A percentile compares a stretch with the other conserved stretches of the same genome.
Evolutionary conservation across 768 basidiomycete species (phyloP).

Genomic region (Sutorius australiensis): DNA sequence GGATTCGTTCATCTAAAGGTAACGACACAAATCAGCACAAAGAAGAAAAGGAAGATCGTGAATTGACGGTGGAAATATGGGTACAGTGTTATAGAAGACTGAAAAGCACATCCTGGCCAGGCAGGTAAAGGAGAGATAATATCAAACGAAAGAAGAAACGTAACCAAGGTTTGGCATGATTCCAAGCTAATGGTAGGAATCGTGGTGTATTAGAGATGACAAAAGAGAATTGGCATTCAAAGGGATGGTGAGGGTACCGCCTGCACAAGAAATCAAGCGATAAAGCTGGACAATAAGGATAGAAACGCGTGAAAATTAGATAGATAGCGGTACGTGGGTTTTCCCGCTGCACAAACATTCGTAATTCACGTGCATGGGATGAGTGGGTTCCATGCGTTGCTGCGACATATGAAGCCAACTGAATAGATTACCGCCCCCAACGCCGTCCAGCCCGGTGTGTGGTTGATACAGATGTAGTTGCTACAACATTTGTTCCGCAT

Average conservation of each 20-base stretch:
- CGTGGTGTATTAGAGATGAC: neutral
- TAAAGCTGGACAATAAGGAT: constrained; percentile 28
- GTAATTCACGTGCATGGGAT: constrained; percentile 24
- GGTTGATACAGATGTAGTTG: constrained; percentile 36
- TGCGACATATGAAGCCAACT: constrained; percentile 28
- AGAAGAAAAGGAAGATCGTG: neutral
- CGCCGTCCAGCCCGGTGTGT: constrained; percentile 22
- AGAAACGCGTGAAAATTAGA: constrained; percentile 20
- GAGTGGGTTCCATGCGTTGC: constrained; percentile 20
- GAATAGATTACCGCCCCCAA: constrained; percentile 28
- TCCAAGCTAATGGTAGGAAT: constrained; percentile 6
- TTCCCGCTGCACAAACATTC: constrained; percentile 23
- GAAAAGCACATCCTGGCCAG: constrained; percentile 20
- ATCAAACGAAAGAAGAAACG: neutral
- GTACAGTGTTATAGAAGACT: constrained; percentile 13
- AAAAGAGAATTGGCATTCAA: constrained; percentile 2
- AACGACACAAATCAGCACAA: neutral
- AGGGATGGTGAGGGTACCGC: constrained; percentile 7
- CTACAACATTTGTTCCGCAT: constrained; percentile 31
- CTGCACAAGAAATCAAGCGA: constrained; percentile 17
- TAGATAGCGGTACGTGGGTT: constrained; percentile 15
- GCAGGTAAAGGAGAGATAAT: constrained; percentile 15
- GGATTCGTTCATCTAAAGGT: neutral
- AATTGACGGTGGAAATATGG: constrained; percentile 15
- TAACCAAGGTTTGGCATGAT: constrained; percentile 9